Percentiles rank a stretch among this genome's conserved stretches.
Evolutionary conservation across 2,329 filamentous ascomycete species (phyloP).

Genomic region (Fusarium fracticaudum): DNA sequence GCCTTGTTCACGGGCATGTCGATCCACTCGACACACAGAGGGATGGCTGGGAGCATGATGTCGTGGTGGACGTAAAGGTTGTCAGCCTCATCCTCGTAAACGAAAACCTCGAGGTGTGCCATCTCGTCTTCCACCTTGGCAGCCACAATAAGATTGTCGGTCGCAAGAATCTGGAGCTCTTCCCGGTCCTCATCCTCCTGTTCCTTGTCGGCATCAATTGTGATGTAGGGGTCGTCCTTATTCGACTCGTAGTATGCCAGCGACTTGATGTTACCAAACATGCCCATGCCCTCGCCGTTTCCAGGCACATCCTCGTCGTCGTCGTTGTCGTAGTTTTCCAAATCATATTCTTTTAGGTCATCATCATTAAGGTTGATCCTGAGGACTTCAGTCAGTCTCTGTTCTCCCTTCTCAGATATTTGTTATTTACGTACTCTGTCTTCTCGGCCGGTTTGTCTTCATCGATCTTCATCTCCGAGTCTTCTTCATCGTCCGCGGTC

Average conservation of each 20-base stretch:
- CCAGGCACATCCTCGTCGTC: constrained; percentile 61
- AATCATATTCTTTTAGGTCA: constrained; percentile 93
- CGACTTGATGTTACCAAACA: constrained; percentile 95
- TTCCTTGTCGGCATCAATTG: constrained; percentile 75
- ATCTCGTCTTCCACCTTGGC: constrained; percentile 97
- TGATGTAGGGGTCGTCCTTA: constrained; percentile 96
- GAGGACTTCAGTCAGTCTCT: constrained; percentile 22
- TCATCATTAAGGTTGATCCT: constrained; percentile 72
- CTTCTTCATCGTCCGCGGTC: constrained; percentile 43
- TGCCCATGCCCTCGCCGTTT: constrained; percentile 77
- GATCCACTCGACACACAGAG: constrained; percentile 94
- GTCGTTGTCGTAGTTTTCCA: constrained; percentile 95
- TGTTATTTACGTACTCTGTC: constrained; percentile 49
- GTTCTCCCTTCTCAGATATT: neutral
- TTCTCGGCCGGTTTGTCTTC: constrained; percentile 39
- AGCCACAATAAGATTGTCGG: constrained; percentile 91
- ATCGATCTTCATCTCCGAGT: constrained; percentile 52
- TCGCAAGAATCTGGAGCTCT: constrained; percentile 90
- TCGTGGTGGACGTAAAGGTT: constrained; percentile 99
- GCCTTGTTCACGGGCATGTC: constrained; percentile 86
- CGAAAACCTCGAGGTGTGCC: constrained; percentile 94
- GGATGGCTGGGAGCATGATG: constrained; percentile 98
- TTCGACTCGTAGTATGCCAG: constrained; percentile 94
- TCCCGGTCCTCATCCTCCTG: constrained; percentile 88
- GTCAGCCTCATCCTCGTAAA: constrained; percentile 94